These are phyloP conservation scores for Geosmithia flava DNA, from an alignment of 2,329 filamentous ascomycete species.

Conservation along the genomic window DNA sequence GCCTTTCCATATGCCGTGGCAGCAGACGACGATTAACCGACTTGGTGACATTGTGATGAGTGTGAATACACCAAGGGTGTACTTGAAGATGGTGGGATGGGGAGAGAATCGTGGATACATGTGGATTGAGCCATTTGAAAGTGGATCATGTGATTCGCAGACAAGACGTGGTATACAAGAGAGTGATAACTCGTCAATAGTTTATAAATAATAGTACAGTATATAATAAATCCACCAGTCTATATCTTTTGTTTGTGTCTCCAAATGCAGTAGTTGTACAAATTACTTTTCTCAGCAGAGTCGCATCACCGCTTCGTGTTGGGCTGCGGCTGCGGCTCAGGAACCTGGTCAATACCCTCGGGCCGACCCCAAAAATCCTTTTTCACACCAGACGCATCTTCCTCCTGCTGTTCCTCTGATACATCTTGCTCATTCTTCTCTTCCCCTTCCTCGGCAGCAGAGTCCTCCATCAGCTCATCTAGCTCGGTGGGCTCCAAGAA, in stretches of 20 bases:
- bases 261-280: background rate
- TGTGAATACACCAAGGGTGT: too few species aligned
- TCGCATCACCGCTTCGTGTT: background rate
- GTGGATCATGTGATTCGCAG: too few species aligned
- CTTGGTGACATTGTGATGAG: conserved; percentile 16
- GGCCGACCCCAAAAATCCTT: conserved; percentile 2
- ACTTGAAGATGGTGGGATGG: too few species aligned
- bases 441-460: background rate
- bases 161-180: too few species aligned
- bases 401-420: background rate
- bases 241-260: too few species aligned
- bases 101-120: too few species aligned
- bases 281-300: background rate
- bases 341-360: background rate
- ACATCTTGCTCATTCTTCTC: background rate
- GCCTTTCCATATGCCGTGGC: conserved; percentile 67
- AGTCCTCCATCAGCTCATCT: background rate
- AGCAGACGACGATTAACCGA: conserved; percentile 69
- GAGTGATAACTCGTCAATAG: too few species aligned
- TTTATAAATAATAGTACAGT: too few species aligned
- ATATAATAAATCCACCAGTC: too few species aligned
- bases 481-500: conserved; percentile 1
- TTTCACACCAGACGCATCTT: background rate
- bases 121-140: too few species aligned
- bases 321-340: background rate